Evolutionary conservation across 1,284 basidiomycete species (phyloP), one percentile per base, ranked within the genome.

Genomic region (Apiotrichum sp.): DNA sequence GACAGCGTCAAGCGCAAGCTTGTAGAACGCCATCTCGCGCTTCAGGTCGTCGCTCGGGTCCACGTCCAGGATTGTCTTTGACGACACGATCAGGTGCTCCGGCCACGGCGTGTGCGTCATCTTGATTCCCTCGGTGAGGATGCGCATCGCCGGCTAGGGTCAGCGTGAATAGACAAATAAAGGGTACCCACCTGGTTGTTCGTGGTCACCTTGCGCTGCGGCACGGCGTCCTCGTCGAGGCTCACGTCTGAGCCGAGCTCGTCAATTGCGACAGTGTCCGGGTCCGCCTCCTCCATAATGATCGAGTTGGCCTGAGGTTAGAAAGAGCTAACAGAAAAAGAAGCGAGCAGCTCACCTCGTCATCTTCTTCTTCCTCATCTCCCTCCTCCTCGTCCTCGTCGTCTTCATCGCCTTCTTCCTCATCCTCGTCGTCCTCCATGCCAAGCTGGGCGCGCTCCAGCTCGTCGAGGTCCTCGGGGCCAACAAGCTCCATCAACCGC

Each of bases 21-120:
- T 96, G 80, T 98, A 98, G 78, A 98, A 97, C 8, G 90, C 88
- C 46, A 96, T 83, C 78, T 98, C 95, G 57, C 95, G 86, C 66
- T 90, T 88, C 35, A 98, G 80, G 75, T 98, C 93, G 33, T 82
- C 80, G 11, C 71, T 66, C 16, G 91, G 85, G 66, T 90, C 87
- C 8, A 88, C 86, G 2, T 87, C 82, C 53, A 90, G 84, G 16
- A 80, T 80, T 56, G 87, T 79, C 13, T 87, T 86, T 70, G 86
- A 91, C 46, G 85, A 80, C 4, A 93, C 70, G 2, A 83, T 80
- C 10, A 96, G 80, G 0, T 88, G 91, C 72, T 95, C 91, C 56
- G 89, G 88, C 87, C 89, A 96, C 11, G 87, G 82, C 59, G 83
- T 83, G 46, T 85, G 79, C 61, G 89, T 85, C 32, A 93, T 81